These are phyloP conservation scores for Symbiodinium pilosum DNA, from an alignment of 73 alveolate genomes.

Conservation along the genomic window DNA sequence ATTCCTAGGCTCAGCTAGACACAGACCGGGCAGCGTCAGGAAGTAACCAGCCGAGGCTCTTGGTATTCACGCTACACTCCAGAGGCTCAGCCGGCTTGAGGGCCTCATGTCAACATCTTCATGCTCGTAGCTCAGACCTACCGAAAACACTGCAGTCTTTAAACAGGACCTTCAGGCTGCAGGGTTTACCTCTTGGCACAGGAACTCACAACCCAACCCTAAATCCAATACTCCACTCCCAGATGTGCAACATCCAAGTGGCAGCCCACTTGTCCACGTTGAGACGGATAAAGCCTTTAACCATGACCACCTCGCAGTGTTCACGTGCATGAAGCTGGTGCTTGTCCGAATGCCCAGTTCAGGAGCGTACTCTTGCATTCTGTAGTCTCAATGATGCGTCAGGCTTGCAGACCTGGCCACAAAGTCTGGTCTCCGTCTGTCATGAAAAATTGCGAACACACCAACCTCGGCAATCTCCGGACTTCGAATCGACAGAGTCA, in stretches of 20 bases:
- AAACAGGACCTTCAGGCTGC: too few species aligned
- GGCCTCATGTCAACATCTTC: neutral
- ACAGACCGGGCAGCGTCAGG: neutral
- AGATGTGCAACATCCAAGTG: neutral
- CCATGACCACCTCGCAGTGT: neutral
- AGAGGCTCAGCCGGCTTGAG: conserved; percentile 6
- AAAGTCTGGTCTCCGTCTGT: neutral
- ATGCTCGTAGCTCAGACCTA: too few species aligned
- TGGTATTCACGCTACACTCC: neutral
- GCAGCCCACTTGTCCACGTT: conserved; percentile 32
- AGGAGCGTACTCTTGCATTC: neutral
- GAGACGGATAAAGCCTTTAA: neutral
- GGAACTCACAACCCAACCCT: too few species aligned
- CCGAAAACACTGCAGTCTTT: too few species aligned
- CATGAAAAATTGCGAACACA: neutral
- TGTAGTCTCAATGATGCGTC: conserved; percentile 19
- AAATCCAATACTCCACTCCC: neutral
- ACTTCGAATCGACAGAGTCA: conserved; percentile 13
- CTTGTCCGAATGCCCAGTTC: neutral
- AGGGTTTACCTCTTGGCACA: too few species aligned
- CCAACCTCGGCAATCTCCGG: neutral
- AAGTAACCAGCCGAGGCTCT: neutral
- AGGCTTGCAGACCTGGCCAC: conserved; percentile 20
- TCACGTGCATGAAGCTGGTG: neutral
- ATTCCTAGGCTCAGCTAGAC: too few species aligned